Evolutionary conservation across 306 rosid genomes (phyloP), one percentile per base, ranked within the genome.

Genomic region (Purshia tridentata): DNA sequence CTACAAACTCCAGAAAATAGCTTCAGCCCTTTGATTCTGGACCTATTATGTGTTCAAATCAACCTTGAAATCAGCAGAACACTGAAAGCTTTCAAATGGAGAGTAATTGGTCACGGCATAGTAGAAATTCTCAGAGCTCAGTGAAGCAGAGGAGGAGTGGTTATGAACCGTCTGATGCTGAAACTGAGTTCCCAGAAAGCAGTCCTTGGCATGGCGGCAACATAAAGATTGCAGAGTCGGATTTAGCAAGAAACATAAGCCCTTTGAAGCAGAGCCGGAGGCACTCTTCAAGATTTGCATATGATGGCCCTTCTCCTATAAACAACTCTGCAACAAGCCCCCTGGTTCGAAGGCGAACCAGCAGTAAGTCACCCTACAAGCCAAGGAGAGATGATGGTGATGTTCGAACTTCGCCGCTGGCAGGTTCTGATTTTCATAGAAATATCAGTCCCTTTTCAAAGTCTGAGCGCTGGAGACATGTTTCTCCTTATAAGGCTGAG

Each of bases 101-200:
- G 56, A 71, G 7, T 57, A 45, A 57, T 18, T 57, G 45, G 66
- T 20, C 66, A 45, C 75, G 76, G 10, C 37, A 65, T 52, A 74
- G 78, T 40, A 64, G 74, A 60, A 78, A 75, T 70, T 57, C 75
- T 69, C 76, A 77, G 65, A 67, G 74, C 63, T 70, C 83, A 40
- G 67, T 78, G 67, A 93, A 76, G 82, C 85, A 82, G 73, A 85
- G 88, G 79, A 75, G 89, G 14, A 89, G 93, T 59, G 97, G 97
- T 40, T 93, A 93, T 44, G 98, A 93, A 39, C 98, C 96, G 13
- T 93, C 98, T 65, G 94, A 93, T 75, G 86, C 89, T 0, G 98
- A 93, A 68, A 91, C 97, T 10, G 97, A 91, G 23, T 78, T 85
- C 84, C 86, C 74, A 4, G 92, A 84, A 20, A 85, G n/a, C n/a